Base-by-base conservation (phyloP, 768 basidiomycete species). In the Amanita brunnescens region DNA sequence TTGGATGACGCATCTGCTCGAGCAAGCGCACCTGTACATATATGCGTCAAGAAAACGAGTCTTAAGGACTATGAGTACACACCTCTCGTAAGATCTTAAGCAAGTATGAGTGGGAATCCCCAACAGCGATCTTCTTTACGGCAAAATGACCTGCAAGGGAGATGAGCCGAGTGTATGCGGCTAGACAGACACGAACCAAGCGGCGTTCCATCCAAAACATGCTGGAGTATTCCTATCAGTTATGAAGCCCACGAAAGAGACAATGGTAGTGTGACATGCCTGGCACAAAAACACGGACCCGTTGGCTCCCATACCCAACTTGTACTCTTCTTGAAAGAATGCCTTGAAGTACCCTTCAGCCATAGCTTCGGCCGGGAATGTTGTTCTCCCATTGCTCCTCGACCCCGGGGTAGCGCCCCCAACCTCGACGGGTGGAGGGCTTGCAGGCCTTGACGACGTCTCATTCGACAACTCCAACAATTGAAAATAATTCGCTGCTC, bases 111-210 rank as follows among this genome's bases (percentile, higher is more conserved):
- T 91, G 87, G 0, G 91, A 94, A 61, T 90, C 81, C 43, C 93
- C 93, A 0, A 97, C 88, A 0, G 95, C 92, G 18, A 98, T 91
- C 65, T 96, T 97, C 71, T 98, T 98, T 42, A 96, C 88, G 0
- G 94, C 94, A 64, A 94, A 96, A 57, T 83, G 85, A 24, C 88
- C 88, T 79, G 57, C 20, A 42, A 10, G 9, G 51, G 37, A 23
- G 42, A 6, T 32, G 47, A 29, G 49, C 26, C 38, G 52, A 57
- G 44, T 43, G 42, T 34, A 47, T 33, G 33, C 45, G 39, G 24
- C 49, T 20, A 47, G 23, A 55, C 23, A 5, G 21, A 16, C 46
- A 61, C 70, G 59, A 58, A 83, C 89, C 90, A 14, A 97, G 76
- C 13, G 81, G 73, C 59, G 93, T 94, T 7, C 87, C 90, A 51